Evolutionary conservation across 2,329 filamentous ascomycete species (phyloP).

Genomic region (Cladophialophora exuberans): DNA sequence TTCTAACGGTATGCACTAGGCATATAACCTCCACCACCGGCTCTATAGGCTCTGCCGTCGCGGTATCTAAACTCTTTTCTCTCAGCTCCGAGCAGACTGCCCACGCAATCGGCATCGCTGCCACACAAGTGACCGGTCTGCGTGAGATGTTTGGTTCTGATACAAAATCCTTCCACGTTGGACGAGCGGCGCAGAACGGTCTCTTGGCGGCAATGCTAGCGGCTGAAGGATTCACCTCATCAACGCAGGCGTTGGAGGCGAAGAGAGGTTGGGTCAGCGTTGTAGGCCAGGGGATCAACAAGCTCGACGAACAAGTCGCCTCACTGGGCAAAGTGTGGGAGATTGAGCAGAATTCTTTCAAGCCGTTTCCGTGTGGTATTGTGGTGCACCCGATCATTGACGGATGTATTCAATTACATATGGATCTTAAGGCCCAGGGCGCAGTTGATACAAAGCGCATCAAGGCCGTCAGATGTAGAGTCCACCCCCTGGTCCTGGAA

Average conservation of each 20-base stretch:
- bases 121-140: slow-evolving; percentile 58
- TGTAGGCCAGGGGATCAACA: slow-evolving; percentile 44
- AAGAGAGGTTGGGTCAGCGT: slow-evolving; percentile 59
- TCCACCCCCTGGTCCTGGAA: slow-evolving; percentile 58
- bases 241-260: slow-evolving; percentile 53
- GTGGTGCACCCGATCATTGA: slow-evolving; percentile 62
- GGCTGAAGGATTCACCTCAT: slow-evolving; percentile 54
- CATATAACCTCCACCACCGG: slow-evolving; percentile 59
- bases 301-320: slow-evolving; percentile 45
- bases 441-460: slow-evolving; percentile 41
- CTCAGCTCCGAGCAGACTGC: slow-evolving; percentile 46
- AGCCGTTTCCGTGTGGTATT: slow-evolving; percentile 62
- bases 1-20: slow-evolving; percentile 13
- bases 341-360: slow-evolving; percentile 58
- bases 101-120: slow-evolving; percentile 58
- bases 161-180: slow-evolving; percentile 60
- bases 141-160: slow-evolving; percentile 60
- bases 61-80: slow-evolving; percentile 52
- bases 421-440: slow-evolving; percentile 40
- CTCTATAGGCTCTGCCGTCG: slow-evolving; percentile 57
- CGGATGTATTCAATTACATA: slow-evolving; percentile 52
- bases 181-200: slow-evolving; percentile 57
- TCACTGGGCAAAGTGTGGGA: slow-evolving; percentile 51
- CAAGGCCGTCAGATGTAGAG: slow-evolving; percentile 46
- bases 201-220: slow-evolving; percentile 53